Evolutionary conservation across 495 filamentous ascomycete species (phyloP).

Genomic region (Jackrogersella multiformis): DNA sequence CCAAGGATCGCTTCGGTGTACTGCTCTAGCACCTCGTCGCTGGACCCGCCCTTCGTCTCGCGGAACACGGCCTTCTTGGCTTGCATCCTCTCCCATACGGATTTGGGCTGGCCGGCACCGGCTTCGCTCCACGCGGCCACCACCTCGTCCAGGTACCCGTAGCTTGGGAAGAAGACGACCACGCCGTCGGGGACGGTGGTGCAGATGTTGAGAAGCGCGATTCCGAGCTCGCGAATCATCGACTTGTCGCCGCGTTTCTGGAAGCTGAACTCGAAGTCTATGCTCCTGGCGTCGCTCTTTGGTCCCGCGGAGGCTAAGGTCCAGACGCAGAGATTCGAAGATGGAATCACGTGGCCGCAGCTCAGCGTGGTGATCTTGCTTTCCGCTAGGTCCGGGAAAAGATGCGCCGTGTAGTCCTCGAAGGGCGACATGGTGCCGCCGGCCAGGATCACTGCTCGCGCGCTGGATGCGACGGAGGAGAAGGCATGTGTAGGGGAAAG

Average conservation of each 20-base stretch:
- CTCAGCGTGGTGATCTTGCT: conserved; percentile 80
- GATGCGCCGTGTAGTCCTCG: conserved; percentile 82
- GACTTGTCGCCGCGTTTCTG: conserved; percentile 68
- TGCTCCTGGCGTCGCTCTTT: conserved; percentile 58
- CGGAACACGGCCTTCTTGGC: conserved; percentile 72
- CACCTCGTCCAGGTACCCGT: conserved; percentile 84
- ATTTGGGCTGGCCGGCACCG: conserved; percentile 38
- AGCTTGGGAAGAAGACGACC: conserved; percentile 97
- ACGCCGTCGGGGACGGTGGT: conserved; percentile 84
- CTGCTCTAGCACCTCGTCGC: conserved; percentile 72
- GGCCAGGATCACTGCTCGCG: conserved; percentile 87
- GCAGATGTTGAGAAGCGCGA: conserved; percentile 74
- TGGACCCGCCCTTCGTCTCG: conserved; percentile 67
- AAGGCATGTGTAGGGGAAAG: conserved; percentile 96
- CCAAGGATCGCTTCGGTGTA: conserved; percentile 75
- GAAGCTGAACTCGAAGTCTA: conserved; percentile 87
- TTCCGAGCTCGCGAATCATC: conserved; percentile 79
- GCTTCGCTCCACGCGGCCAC: conserved; percentile 69
- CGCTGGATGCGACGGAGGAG: conserved; percentile 84
- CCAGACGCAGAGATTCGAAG: conserved; percentile 79
- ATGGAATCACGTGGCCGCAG: conserved; percentile 93
- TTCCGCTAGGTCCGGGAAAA: conserved; percentile 78
- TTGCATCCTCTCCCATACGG: conserved; percentile 64
- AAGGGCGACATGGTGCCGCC: conserved; percentile 99
- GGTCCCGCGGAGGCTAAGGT: conserved; percentile 53